Conservation (phyloP, 208 protist species). For the Trypanosoma lewisi region DNA sequence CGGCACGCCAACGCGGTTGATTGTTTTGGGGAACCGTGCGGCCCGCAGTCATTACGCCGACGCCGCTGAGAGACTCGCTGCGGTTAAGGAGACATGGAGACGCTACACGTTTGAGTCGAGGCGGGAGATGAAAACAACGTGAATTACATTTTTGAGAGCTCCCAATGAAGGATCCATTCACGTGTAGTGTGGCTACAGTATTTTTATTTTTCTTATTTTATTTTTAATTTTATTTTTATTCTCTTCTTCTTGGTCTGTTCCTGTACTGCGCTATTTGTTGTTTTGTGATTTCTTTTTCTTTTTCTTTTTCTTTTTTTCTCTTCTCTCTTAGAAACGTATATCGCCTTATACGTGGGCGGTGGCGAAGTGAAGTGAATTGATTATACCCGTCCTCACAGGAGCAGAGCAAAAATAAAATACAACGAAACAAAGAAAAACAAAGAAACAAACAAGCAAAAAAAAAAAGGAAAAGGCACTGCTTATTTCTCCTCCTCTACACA, state of each 20-base stretch:
- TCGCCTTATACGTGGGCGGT: too few species aligned
- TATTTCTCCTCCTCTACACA: too few species aligned
- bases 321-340: not conserved
- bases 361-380: too few species aligned
- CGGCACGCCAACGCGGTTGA: constrained; percentile 62
- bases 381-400: too few species aligned
- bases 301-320: not conserved
- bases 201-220: too few species aligned
- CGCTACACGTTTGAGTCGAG: constrained; percentile 1
- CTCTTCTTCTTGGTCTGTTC: not conserved
- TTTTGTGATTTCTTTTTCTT: not conserved
- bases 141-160: not conserved
- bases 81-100: constrained; percentile 10
- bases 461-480: too few species aligned
- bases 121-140: not conserved
- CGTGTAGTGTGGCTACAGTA: too few species aligned
- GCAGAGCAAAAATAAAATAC: not conserved
- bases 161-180: too few species aligned
- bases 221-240: constrained; percentile 4
- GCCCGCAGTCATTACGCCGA: constrained; percentile 17
- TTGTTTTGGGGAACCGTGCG: constrained; percentile 51
- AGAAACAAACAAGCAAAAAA: too few species aligned
- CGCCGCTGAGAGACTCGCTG: not conserved
- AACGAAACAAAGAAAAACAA: not conserved
- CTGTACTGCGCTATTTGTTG: not conserved